Percentiles rank a stretch among this genome's conserved stretches.
Conservation (phyloP, 2,329 filamentous ascomycete species). For the Fusarium floridanum region DNA sequence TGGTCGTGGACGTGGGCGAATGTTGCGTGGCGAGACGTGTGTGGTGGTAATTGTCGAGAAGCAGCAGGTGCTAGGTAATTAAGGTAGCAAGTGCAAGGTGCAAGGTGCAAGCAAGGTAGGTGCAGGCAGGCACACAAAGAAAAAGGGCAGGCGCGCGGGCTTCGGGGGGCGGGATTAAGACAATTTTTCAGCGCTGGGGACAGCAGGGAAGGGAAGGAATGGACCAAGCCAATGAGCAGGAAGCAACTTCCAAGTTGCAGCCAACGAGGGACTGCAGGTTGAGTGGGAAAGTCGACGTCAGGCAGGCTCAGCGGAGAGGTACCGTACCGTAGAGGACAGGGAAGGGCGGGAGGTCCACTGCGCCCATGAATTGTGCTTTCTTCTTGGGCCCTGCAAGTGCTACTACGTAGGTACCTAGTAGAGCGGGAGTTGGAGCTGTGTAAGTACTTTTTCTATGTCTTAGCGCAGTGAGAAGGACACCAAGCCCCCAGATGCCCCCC, state of each 20-base stretch:
- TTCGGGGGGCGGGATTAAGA: conserved; percentile 44
- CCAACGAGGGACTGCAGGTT: conserved; percentile 39
- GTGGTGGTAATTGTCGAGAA: conserved; percentile 43
- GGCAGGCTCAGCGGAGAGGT: conserved; percentile 21
- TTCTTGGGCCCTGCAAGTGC: conserved; percentile 27
- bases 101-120: conserved; percentile 30
- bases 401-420: neutral
- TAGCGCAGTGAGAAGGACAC: conserved; percentile 24
- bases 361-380: conserved; percentile 37
- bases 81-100: conserved; percentile 38
- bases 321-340: conserved; percentile 7
- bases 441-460: conserved; percentile 24
- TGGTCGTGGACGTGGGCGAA: conserved; percentile 36
- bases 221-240: conserved; percentile 30
- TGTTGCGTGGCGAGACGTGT: conserved; percentile 47
- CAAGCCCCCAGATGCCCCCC: conserved; percentile 31
- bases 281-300: conserved; percentile 41
- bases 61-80: conserved; percentile 42
- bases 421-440: conserved; percentile 21
- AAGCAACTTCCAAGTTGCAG: conserved; percentile 20
- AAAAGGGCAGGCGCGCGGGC: conserved; percentile 36
- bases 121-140: conserved; percentile 32
- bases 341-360: conserved; percentile 36
- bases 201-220: conserved; percentile 41
- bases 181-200: conserved; percentile 44